phyloP scores from a whole-genome alignment of 1,139 yeast genomes.

The Arxiozyma heterogenica region DNA sequence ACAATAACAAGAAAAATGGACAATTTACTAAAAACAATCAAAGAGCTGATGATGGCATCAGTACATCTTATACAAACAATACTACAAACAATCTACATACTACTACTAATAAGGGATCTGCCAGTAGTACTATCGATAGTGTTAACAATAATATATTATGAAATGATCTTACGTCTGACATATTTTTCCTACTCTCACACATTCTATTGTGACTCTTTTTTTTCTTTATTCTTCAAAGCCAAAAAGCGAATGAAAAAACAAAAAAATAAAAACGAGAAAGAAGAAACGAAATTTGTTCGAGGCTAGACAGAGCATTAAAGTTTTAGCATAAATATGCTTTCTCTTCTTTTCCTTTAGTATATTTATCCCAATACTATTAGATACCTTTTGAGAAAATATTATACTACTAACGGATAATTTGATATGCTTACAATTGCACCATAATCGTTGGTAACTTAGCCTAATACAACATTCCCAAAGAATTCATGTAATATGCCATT shows the following conservation, averaged over 20 bases:
- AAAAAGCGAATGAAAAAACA: too few species aligned
- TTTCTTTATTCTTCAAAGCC: too few species aligned
- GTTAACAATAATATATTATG: background rate
- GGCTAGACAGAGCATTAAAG: too few species aligned
- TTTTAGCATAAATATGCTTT: background rate
- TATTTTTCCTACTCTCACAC: background rate
- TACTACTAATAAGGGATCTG: background rate
- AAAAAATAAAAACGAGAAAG: too few species aligned
- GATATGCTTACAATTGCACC: too few species aligned
- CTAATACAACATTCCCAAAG: background rate
- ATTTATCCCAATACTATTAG: background rate
- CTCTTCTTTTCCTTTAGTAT: too few species aligned
- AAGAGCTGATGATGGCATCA: background rate
- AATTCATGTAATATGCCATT: background rate
- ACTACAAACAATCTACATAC: background rate
- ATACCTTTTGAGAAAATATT: background rate
- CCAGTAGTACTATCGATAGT: background rate
- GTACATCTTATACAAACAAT: background rate
- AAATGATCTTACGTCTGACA: background rate
- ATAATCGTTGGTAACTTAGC: too few species aligned
- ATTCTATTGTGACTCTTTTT: background rate
- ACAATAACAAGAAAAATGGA: background rate
- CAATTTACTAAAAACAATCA: background rate
- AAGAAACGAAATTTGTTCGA: background rate
- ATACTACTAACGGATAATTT: too few species aligned